Evolutionary conservation across 208 protist genomes (phyloP).

Genomic region (Histomonas meleagridis): DNA sequence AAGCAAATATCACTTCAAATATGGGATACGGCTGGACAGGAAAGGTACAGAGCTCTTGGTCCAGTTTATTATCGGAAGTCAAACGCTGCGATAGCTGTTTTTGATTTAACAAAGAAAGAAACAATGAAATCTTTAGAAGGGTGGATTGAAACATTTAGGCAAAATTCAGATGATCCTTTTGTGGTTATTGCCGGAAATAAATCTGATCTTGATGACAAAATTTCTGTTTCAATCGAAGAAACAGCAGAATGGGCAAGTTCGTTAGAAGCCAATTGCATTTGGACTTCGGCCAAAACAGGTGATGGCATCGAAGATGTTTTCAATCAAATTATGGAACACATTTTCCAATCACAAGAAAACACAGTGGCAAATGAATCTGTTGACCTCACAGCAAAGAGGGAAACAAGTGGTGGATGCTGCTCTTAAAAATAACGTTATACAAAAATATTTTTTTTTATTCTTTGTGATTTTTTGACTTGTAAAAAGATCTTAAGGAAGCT

Average conservation of each 20-base stretch:
- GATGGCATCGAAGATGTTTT: neutral
- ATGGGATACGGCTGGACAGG: conserved; percentile 9
- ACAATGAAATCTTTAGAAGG: neutral
- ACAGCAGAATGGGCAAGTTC: neutral
- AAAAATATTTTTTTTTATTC: too few species aligned
- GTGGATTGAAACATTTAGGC: neutral
- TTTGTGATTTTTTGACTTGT: too few species aligned
- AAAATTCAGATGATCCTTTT: neutral
- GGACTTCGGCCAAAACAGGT: neutral
- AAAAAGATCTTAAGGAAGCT: too few species aligned
- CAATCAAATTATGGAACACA: neutral
- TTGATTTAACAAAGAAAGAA: neutral
- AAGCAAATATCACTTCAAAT: neutral
- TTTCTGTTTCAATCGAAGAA: neutral
- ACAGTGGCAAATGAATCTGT: too few species aligned
- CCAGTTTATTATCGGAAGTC: conserved; percentile 25
- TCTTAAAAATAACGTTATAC: too few species aligned
- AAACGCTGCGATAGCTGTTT: neutral
- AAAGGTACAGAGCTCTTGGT: neutral
- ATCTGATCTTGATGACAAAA: neutral
- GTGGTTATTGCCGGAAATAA: conserved; percentile 23
- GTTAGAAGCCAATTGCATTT: neutral
- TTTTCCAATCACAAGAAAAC: too few species aligned
- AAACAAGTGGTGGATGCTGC: too few species aligned
- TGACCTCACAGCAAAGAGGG: too few species aligned